Evolutionary conservation across 148 eudicot species (phyloP), one percentile per base, ranked within the genome.

Genomic region (Amaranthus cruentus): DNA sequence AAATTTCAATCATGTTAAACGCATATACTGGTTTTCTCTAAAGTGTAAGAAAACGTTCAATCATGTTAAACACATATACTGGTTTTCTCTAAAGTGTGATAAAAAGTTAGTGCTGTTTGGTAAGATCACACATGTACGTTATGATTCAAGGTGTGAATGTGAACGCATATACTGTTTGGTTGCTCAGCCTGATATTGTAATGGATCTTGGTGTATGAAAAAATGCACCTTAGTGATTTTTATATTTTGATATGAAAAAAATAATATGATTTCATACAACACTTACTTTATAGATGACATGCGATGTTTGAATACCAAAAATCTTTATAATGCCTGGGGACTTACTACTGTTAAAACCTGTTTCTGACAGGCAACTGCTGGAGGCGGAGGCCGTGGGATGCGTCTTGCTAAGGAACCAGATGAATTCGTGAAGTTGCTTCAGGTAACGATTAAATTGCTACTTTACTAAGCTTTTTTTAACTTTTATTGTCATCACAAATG

Each of bases 321-420:
- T 21, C 12, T 69, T 15, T 15, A 5, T 75, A 43, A 50, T 66
- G 78, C 42, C 6, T 58, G 47, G 55, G 64, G 46, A 47, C 12
- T 72, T 28, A 28, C 38, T 28, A 28, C 38, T 28, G 56, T 68
- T 72, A 38, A 18, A 7, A 52, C 38, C 55, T 4, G 68, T 9
- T 76, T 47, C 78, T 85, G 79, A 72, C 73, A 95, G 99, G 99
- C 99, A 80, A 95, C 99, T 79, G 99, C 99, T 71, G 99, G 99
- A 72, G 99, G 97, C 55, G 99, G 97, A 78, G 99, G 99, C 48
- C 99, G 97, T 81, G 99, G 99, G 79, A 95, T 95, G 99, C 99
- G 99, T 75, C 99, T 95, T 84, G 99, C 99, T 80, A 91, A 87
- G 71, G 90, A 88, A 75, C 97, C 92, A 73, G 84, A 84, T 63